Conservation (phyloP, 768 basidiomycete genomes). For the Agaricus subrufescens region DNA sequence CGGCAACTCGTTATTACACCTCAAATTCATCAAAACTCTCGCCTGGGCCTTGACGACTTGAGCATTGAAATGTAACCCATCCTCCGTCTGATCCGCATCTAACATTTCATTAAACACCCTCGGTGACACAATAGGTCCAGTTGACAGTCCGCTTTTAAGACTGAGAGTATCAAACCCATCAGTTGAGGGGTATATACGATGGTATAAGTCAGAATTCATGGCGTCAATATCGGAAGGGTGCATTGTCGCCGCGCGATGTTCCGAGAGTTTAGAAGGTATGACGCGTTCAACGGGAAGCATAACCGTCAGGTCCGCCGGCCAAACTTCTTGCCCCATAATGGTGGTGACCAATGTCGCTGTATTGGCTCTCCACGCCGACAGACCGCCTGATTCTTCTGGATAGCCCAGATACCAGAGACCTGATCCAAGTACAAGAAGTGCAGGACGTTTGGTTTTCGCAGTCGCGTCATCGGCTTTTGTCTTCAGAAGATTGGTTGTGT, state of each 20-base stretch:
- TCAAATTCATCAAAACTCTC: conserved; percentile 71
- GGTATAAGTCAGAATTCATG: conserved; percentile 84
- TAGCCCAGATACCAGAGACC: conserved; percentile 90
- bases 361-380: conserved; percentile 72
- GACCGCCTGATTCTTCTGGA: conserved; percentile 62
- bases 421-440: conserved; percentile 76
- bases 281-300: conserved; percentile 77
- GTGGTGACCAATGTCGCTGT: conserved; percentile 61
- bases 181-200: conserved; percentile 46
- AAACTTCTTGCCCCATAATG: conserved; percentile 29
- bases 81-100: conserved; percentile 67
- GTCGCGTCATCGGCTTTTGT: not conserved
- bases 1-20: conserved; percentile 70
- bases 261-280: conserved; percentile 58
- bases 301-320: conserved; percentile 66
- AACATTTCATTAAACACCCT: conserved; percentile 80
- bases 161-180: not conserved
- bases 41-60: conserved; percentile 63
- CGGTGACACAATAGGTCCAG: conserved; percentile 52
- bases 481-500: conserved; percentile 40
- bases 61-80: conserved; percentile 80
- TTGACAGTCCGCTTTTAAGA: not conserved
- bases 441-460: conserved; percentile 25
- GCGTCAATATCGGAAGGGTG: conserved; percentile 77
- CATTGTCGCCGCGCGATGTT: conserved; percentile 64